Conservation (phyloP, 2,329 filamentous ascomycete species). For the Aureobasidium melanogenum region DNA sequence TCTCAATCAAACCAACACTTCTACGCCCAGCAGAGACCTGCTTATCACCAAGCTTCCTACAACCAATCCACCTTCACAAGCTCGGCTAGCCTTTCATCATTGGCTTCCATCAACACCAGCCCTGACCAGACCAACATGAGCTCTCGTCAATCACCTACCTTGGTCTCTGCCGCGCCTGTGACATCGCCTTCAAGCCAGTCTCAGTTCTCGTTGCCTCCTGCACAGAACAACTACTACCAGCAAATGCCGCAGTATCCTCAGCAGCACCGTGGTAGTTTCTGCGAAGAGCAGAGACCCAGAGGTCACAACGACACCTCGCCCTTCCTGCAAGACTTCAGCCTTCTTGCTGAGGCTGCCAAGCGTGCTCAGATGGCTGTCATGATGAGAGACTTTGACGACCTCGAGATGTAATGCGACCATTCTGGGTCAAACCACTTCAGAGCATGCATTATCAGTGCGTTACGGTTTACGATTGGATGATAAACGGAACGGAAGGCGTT, state of each 20-base stretch:
- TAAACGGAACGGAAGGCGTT: not conserved
- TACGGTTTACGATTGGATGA: constrained; percentile 9
- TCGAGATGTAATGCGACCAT: constrained; percentile 42
- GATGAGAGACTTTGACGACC: constrained; percentile 74
- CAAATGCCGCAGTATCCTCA: constrained; percentile 20
- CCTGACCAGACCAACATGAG: constrained; percentile 16
- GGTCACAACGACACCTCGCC: constrained; percentile 40
- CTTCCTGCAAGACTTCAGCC: constrained; percentile 72
- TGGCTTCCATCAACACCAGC: constrained; percentile 23
- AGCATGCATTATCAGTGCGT: constrained; percentile 1
- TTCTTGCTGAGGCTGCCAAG: constrained; percentile 88
- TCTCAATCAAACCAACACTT: constrained; percentile 10
- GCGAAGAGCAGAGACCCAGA: constrained; percentile 20
- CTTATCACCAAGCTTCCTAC: constrained; percentile 25
- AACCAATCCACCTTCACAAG: constrained; percentile 30
- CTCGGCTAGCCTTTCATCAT: constrained; percentile 34
- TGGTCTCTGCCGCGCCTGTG: constrained; percentile 25
- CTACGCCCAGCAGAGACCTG: constrained; percentile 22
- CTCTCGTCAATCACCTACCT: constrained; percentile 24
- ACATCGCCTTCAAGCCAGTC: constrained; percentile 27
- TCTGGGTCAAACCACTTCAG: not conserved
- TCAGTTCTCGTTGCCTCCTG: constrained; percentile 18
- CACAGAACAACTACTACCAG: constrained; percentile 18
- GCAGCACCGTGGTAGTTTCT: constrained; percentile 19
- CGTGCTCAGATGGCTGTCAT: constrained; percentile 83